phyloP scores from a whole-genome alignment of 2,329 filamentous ascomycete genomes.

The Apiospora phragmitis region DNA sequence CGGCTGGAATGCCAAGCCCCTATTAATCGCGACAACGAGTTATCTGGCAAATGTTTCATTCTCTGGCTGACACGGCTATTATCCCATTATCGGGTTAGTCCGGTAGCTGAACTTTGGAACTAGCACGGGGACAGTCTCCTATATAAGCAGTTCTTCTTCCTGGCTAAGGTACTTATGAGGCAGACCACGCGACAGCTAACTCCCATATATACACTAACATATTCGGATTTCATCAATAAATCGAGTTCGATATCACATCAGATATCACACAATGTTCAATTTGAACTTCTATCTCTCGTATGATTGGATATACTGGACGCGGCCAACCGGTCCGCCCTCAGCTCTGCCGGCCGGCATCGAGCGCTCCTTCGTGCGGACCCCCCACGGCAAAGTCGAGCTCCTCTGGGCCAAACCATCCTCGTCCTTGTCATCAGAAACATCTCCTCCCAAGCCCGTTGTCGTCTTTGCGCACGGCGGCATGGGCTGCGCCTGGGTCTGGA shows the following conservation, averaged over 20 bases:
- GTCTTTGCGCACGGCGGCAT: constrained; percentile 58
- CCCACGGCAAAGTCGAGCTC: constrained; percentile 48
- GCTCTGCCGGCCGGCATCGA: constrained; percentile 41
- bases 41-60: too few relatives aligned
- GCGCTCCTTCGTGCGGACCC: constrained; percentile 44
- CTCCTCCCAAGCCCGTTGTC: constrained; percentile 34
- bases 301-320: constrained; percentile 32
- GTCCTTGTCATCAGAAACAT: constrained; percentile 22
- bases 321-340: constrained; percentile 24
- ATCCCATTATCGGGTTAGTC: background rate
- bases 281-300: constrained; percentile 32
- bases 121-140: background rate
- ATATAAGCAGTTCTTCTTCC: background rate
- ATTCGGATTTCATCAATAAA: background rate
- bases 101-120: background rate
- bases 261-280: background rate
- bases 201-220: background rate
- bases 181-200: background rate
- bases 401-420: constrained; percentile 41
- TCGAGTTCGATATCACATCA: background rate
- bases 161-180: background rate
- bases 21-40: background rate
- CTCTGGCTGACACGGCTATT: too few relatives aligned
- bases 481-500: constrained; percentile 54
- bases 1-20: background rate